phyloP scores from a whole-genome alignment of 2,329 filamentous ascomycete genomes.

The Alternaria tenuissima region DNA sequence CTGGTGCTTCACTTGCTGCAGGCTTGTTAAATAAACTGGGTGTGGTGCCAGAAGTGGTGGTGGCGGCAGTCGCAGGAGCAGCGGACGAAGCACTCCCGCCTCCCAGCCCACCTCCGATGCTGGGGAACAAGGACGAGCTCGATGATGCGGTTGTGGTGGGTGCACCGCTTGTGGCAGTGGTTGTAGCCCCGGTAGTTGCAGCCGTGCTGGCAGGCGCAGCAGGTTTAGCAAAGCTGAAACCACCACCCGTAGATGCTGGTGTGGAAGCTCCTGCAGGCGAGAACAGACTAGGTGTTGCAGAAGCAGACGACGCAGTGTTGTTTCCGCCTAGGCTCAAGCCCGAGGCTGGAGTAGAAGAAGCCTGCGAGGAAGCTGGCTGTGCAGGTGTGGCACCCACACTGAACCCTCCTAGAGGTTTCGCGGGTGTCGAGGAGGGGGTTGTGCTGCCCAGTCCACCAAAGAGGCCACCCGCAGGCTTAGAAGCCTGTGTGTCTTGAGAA shows the following conservation, averaged over 20 bases:
- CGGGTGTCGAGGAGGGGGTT: conserved; percentile 41
- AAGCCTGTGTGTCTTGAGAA: conserved; percentile 44
- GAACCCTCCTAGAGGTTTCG: conserved; percentile 38
- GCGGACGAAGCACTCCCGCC: conserved; percentile 31
- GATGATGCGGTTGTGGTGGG: conserved; percentile 28
- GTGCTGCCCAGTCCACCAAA: conserved; percentile 39
- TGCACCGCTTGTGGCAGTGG: conserved; percentile 26
- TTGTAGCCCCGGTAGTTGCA: conserved; percentile 29
- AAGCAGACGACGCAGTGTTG: conserved; percentile 32
- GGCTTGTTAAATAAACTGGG: conserved; percentile 34
- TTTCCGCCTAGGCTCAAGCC: conserved; percentile 34
- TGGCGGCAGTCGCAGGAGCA: conserved; percentile 22
- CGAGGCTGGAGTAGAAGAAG: conserved; percentile 24
- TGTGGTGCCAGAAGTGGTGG: conserved; percentile 21
- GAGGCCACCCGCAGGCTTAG: conserved; percentile 38
- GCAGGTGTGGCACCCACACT: conserved; percentile 39
- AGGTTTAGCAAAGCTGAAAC: conserved; percentile 25
- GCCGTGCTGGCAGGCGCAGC: conserved; percentile 27
- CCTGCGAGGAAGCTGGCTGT: conserved; percentile 33
- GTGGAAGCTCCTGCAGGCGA: conserved; percentile 23
- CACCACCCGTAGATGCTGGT: conserved; percentile 22
- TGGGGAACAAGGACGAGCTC: conserved; percentile 30
- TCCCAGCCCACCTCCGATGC: conserved; percentile 26
- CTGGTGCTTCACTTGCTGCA: conserved; percentile 27
- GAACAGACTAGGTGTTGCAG: conserved; percentile 35